Evolutionary conservation across 331 rosid species (phyloP).

Genomic region (Erythrophleum ivorense): DNA sequence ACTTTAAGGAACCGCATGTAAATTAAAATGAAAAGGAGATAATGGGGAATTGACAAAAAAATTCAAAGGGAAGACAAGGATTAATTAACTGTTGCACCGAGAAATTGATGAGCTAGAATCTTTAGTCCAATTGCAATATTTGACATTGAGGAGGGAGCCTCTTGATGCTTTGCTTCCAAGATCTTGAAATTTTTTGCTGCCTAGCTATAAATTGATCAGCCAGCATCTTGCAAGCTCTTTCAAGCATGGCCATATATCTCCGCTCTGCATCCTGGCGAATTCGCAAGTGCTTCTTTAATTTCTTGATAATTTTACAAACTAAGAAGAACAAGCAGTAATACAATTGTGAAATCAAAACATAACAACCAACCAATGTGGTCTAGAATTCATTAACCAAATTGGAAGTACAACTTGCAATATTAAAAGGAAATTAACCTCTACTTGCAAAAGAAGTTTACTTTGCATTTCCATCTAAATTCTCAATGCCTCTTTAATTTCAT

Average conservation of each 20-base stretch:
- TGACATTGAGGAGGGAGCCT: conserved; percentile 45
- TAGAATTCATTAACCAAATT: conserved; percentile 30
- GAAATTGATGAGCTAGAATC: too few relatives aligned
- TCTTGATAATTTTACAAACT: background rate
- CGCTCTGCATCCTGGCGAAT: conserved; percentile 93
- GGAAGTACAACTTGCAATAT: background rate
- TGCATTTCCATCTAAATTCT: conserved; percentile 97
- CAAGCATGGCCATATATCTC: conserved; percentile 94
- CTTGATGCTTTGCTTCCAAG: conserved; percentile 60
- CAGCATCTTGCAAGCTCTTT: conserved; percentile 97
- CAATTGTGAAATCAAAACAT: background rate
- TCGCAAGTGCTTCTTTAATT: conserved; percentile 83
- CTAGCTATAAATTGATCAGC: conserved; percentile 86
- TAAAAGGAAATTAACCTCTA: conserved; percentile 69
- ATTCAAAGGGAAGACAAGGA: too few relatives aligned
- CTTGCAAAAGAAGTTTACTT: conserved; percentile 92
- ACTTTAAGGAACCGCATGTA: too few relatives aligned
- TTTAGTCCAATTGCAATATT: too few relatives aligned
- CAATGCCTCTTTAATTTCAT: conserved; percentile 95
- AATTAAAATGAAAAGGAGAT: too few relatives aligned
- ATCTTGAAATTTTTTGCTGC: conserved; percentile 67
- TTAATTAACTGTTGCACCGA: too few relatives aligned
- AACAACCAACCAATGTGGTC: conserved; percentile 1
- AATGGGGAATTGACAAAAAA: too few relatives aligned
- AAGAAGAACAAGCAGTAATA: background rate